Percentiles rank a stretch among this genome's conserved stretches.
Conservation (phyloP, 805 yeast genomes). For the Teunomyces gatunensis region DNA sequence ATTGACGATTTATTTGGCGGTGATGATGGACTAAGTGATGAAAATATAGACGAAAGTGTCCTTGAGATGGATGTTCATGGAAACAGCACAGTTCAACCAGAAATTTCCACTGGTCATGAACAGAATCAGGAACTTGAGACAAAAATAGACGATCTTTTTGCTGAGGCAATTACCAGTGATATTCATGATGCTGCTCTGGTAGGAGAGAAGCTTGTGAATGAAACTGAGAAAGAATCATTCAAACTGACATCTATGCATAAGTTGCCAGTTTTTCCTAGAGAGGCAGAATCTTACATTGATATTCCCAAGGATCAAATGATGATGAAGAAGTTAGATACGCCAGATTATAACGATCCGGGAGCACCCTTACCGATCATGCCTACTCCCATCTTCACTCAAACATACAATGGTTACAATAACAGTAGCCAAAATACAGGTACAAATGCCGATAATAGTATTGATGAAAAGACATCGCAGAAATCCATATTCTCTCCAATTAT, state of each 20-base stretch:
- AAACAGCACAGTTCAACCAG: not conserved
- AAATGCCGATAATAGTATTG: conserved; percentile 1
- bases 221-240: conserved; percentile 2
- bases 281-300: conserved; percentile 33
- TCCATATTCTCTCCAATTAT: conserved; percentile 81
- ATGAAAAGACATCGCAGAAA: conserved; percentile 16
- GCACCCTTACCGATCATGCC: conserved; percentile 69
- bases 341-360: conserved; percentile 74
- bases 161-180: not conserved
- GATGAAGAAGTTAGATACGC: conserved; percentile 40
- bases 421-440: not conserved
- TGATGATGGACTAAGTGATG: conserved; percentile 28
- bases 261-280: not conserved
- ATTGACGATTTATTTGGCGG: conserved; percentile 30
- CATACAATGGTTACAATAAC: conserved; percentile 11
- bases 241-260: not conserved
- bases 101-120: not conserved
- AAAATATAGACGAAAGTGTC: conserved; percentile 3
- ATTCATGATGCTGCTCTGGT: not conserved
- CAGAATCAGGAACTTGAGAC: not conserved
- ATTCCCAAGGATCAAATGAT: conserved; percentile 62
- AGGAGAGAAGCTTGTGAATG: conserved; percentile 7
- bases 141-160: not conserved
- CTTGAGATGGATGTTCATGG: not conserved
- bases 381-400: conserved; percentile 42